These are phyloP conservation scores for Backusella luteola DNA, from an alignment of 192 early-diverging fungal species.

Conservation along the genomic window DNA sequence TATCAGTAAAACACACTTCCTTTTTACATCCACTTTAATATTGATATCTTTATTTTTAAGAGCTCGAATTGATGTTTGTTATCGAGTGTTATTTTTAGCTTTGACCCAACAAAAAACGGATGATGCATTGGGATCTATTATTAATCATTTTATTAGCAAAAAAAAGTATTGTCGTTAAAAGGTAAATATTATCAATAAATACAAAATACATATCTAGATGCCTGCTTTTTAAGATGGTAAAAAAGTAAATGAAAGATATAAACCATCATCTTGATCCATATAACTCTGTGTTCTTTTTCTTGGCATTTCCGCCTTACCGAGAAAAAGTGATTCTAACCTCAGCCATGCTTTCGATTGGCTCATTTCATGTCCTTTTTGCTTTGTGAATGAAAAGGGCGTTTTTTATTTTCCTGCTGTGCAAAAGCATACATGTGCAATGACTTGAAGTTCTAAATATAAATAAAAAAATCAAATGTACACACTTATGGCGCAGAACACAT, in stretches of 20 bases:
- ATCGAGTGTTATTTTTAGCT: background rate
- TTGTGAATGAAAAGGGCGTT: background rate
- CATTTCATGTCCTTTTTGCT: background rate
- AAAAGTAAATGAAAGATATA: too few relatives aligned
- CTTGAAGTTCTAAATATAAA: background rate
- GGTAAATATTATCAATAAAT: background rate
- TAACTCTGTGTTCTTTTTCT: background rate
- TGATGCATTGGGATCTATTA: background rate
- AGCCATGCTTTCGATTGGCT: background rate
- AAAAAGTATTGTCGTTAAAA: background rate
- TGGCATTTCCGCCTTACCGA: background rate
- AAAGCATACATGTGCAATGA: background rate
- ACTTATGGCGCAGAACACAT: background rate
- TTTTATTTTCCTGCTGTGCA: background rate
- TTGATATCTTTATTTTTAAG: background rate
- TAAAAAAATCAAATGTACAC: background rate
- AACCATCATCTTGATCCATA: background rate
- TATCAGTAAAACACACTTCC: too few relatives aligned
- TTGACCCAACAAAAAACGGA: background rate
- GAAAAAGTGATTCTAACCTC: background rate
- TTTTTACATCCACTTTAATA: too few relatives aligned
- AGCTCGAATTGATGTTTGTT: background rate
- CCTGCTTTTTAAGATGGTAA: background rate
- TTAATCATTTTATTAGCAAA: background rate
- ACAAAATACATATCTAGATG: background rate